Evolutionary conservation across 1,139 yeast genomes (phyloP), one percentile per base, ranked within the genome.

Genomic region (Candida sanyaensis): DNA sequence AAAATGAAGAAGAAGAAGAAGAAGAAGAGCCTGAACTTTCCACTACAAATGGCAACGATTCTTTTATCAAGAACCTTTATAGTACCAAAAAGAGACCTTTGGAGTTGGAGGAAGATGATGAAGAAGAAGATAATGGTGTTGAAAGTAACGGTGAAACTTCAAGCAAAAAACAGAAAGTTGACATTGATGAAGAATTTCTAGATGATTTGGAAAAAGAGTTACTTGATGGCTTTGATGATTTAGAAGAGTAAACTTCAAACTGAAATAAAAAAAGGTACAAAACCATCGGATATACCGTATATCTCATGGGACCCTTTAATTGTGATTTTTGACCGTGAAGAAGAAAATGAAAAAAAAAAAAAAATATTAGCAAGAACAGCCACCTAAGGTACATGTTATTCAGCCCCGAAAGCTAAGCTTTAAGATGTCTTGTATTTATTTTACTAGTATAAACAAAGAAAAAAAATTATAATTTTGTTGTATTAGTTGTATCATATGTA

Each of bases 201-300:
- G 78, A 74, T 44, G 80, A 73, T 50, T 68, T 76, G 32, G 81
- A 76, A 53, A 68, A 74, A 52, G 80, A 75, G 54, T 62, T 76
- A 41, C 60, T 75, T 39, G 78, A 74, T 51, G 80, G 77, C 6
- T 73, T 76, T 61, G 78, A 74, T 42, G 77, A 73, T 47, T 60
- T 75, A 45, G 77, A 73, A 28, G 69, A 65, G 23, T 50, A 40
- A n/a, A 6, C 13, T 31, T 9, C 7, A 26, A 24, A 23, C 33
- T 32, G 7, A 28, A 30, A 29, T 9, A 39, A n/a, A n/a, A n/a
- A n/a, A 12, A 28, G n/a, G 13, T n/a, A 40, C 28, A 13, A 41
- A 29, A 37, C 36, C 37, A 27, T 36, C 27, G 29, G 39, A 23
- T 23, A 17, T 17, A 17, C 21, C 21, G 24, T n/a, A 7, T 23